Evolutionary conservation across 2,329 filamentous ascomycete species (phyloP).

Genomic region (Biscogniauxia marginata): DNA sequence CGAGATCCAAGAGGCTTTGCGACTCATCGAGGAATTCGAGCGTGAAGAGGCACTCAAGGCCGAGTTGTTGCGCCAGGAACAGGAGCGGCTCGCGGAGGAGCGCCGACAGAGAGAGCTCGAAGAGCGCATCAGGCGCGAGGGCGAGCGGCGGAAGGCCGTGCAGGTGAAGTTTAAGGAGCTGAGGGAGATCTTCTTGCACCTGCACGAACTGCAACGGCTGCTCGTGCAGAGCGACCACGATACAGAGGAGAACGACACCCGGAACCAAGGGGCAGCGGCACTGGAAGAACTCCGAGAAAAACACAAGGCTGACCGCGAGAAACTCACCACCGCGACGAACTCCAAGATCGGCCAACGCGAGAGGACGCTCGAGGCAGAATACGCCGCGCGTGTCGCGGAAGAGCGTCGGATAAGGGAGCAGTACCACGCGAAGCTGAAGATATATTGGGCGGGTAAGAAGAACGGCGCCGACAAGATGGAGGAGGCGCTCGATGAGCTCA

Average conservation of each 20-base stretch:
- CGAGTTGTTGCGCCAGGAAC: constrained; percentile 39
- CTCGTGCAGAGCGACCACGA: constrained; percentile 34
- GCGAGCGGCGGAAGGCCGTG: constrained; percentile 39
- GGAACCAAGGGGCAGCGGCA: constrained; percentile 20
- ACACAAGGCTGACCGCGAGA: constrained; percentile 34
- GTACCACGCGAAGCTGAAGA: constrained; percentile 40
- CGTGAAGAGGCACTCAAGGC: constrained; percentile 43
- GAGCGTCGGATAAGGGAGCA: constrained; percentile 45
- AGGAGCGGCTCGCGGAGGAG: constrained; percentile 37
- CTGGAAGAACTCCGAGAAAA: constrained; percentile 33
- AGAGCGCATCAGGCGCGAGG: constrained; percentile 41
- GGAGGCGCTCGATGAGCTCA: constrained; percentile 35
- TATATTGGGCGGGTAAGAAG: constrained; percentile 38
- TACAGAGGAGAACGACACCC: constrained; percentile 18
- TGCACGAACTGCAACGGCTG: constrained; percentile 44
- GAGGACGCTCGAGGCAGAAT: constrained; percentile 39
- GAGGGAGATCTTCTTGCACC: constrained; percentile 33
- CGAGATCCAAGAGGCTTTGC: constrained; percentile 40
- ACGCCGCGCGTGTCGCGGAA: constrained; percentile 37
- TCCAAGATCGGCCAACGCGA: constrained; percentile 36
- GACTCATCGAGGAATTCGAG: constrained; percentile 49
- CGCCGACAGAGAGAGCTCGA: constrained; percentile 37
- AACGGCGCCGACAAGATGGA: constrained; percentile 32
- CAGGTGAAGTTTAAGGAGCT: constrained; percentile 40
- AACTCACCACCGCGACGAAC: constrained; percentile 26